A percentile compares a stretch with the other conserved stretches of the same genome.
phyloP scores from a whole-genome alignment of 1,139 yeast species.

The Pichia inconspicua region DNA sequence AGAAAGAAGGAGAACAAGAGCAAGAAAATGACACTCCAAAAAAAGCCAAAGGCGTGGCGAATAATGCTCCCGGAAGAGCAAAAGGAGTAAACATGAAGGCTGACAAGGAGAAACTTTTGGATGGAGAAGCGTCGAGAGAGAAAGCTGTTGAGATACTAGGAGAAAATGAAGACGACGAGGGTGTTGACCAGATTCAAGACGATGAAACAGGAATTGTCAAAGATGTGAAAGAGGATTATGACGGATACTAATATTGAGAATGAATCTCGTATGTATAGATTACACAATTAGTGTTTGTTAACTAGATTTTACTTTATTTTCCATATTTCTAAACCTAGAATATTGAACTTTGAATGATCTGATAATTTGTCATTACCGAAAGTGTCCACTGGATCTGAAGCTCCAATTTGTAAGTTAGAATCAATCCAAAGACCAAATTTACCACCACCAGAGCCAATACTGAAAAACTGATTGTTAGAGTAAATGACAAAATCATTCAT shows the following conservation, averaged over 20 bases:
- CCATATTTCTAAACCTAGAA: conserved; percentile 84
- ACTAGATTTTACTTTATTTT: conserved; percentile 31
- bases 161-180: conserved; percentile 3
- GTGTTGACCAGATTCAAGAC: conserved; percentile 5
- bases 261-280: too few species aligned
- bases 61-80: not conserved
- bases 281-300: not conserved
- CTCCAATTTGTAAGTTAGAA: conserved; percentile 65
- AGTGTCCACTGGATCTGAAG: conserved; percentile 69
- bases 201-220: conserved; percentile 16
- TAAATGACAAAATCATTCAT: conserved; percentile 78
- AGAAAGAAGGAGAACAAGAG: not conserved
- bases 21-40: not conserved
- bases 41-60: not conserved
- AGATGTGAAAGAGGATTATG: conserved; percentile 23
- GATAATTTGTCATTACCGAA: conserved; percentile 83
- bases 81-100: not conserved
- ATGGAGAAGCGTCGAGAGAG: not conserved
- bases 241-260: conserved; percentile 7
- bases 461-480: conserved; percentile 68
- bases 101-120: not conserved
- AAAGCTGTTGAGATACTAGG: not conserved
- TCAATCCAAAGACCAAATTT: conserved; percentile 91
- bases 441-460: conserved; percentile 91
- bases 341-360: conserved; percentile 56